Evolutionary conservation across 805 yeast genomes (phyloP).

Genomic region (Cyberlindnera meyerae): DNA sequence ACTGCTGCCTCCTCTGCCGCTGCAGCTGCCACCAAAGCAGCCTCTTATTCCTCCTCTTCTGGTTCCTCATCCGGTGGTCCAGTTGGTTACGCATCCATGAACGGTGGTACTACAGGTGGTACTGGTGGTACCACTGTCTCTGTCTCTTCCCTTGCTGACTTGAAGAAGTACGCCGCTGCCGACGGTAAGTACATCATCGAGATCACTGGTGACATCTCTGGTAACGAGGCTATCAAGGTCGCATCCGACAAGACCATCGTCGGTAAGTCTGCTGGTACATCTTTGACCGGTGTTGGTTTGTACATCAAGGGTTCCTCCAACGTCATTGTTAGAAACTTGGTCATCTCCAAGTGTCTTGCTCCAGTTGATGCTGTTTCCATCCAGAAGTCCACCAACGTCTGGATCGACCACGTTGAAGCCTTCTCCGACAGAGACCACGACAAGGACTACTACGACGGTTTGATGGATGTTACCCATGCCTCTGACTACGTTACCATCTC

Average conservation of each 20-base stretch:
- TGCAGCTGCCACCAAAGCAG: conserved; percentile 3
- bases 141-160: background rate
- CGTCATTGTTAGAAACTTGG: conserved; percentile 2
- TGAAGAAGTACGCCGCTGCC: background rate
- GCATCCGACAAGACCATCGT: conserved; percentile 3
- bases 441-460: conserved; percentile 4
- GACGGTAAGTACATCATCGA: conserved; percentile 1
- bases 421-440: conserved; percentile 4
- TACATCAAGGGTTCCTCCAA: background rate
- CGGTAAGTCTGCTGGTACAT: conserved; percentile 3
- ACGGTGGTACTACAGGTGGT: conserved; percentile 2
- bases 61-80: background rate
- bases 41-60: conserved; percentile 1
- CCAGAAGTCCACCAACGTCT: background rate
- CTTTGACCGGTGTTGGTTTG: conserved; percentile 2
- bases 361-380: background rate
- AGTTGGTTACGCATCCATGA: background rate
- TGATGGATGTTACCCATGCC: conserved; percentile 2
- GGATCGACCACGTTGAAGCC: conserved; percentile 1
- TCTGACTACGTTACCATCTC: conserved; percentile 2
- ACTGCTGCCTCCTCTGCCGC: conserved; percentile 1
- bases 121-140: conserved; percentile 1
- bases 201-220: conserved; percentile 1
- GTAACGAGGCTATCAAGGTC: background rate
- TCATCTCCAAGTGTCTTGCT: conserved; percentile 1